Evolutionary conservation across 768 basidiomycete species (phyloP).

Genomic region (Mrakia blollopis): DNA sequence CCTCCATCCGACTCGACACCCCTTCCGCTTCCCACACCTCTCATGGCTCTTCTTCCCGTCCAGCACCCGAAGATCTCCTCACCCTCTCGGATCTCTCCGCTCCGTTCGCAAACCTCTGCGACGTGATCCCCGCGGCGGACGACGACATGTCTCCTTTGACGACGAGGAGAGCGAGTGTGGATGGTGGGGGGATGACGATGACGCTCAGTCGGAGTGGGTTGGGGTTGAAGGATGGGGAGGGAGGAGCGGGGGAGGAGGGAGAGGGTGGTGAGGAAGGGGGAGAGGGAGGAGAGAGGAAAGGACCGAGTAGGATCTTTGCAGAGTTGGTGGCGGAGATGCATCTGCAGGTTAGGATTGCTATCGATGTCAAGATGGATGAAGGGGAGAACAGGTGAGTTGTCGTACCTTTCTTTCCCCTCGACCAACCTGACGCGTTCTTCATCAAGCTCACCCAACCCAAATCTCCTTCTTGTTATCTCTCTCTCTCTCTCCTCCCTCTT

Average conservation of each 20-base stretch:
- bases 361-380: constrained; percentile 45
- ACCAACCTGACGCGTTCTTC: not conserved
- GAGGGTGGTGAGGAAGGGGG: not conserved
- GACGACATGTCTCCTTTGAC: not conserved
- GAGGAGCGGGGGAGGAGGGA: not conserved
- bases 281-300: not conserved
- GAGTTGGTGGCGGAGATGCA: constrained; percentile 82
- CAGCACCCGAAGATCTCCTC: not conserved
- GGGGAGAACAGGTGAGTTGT: not conserved
- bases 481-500: no score
- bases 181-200: not conserved
- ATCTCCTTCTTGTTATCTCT: not conserved
- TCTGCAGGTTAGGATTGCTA: constrained; percentile 66
- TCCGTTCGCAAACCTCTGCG: constrained; percentile 39
- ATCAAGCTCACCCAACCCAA: no score
- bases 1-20: not conserved
- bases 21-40: not conserved
- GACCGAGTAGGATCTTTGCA: constrained; percentile 51
- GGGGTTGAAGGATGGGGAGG: not conserved
- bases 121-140: constrained; percentile 5
- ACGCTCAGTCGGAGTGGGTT: not conserved
- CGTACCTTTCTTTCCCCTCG: not conserved
- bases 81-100: not conserved
- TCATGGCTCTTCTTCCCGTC: not conserved
- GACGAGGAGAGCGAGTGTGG: not conserved